Conservation (phyloP, 208 protist species). For the Trypanosoma rangeli region DNA sequence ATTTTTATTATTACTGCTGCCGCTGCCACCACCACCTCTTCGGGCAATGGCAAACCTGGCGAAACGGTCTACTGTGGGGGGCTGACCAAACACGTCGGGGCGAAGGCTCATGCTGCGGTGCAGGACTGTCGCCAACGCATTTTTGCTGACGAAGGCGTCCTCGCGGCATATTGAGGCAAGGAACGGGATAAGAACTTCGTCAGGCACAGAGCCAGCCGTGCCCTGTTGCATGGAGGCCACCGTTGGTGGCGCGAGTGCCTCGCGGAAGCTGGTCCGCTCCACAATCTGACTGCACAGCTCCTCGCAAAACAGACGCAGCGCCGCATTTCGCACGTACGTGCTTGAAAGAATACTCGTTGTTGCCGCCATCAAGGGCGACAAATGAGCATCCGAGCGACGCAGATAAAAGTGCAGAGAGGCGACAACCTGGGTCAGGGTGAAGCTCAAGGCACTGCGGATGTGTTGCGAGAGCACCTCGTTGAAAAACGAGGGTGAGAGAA, state of each 20-base stretch:
- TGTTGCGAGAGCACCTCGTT: constrained; percentile 35
- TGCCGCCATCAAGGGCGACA: constrained; percentile 63
- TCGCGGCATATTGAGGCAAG: constrained; percentile 68
- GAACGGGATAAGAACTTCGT: constrained; percentile 82
- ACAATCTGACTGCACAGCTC: constrained; percentile 56
- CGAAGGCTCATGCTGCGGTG: constrained; percentile 63
- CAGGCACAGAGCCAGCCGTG: constrained; percentile 34
- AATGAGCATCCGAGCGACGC: constrained; percentile 37
- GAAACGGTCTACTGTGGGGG: constrained; percentile 57
- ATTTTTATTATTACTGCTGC: not conserved
- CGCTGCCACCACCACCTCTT: not conserved
- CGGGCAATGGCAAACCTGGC: constrained; percentile 20
- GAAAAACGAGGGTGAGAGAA: constrained; percentile 62
- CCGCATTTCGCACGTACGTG: constrained; percentile 48
- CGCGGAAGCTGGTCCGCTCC: constrained; percentile 52
- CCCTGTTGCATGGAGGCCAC: constrained; percentile 40
- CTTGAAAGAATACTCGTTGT: constrained; percentile 60
- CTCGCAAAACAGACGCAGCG: constrained; percentile 67
- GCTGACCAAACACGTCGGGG: constrained; percentile 80
- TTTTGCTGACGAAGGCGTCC: constrained; percentile 66
- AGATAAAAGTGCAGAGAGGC: constrained; percentile 60
- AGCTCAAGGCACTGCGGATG: constrained; percentile 29
- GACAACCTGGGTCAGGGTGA: constrained; percentile 50
- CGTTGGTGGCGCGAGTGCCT: constrained; percentile 65
- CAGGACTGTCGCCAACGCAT: constrained; percentile 55